These are phyloP conservation scores for Scheffersomyces stipitis DNA, from an alignment of 805 yeast genomes.

Conservation along the genomic window DNA sequence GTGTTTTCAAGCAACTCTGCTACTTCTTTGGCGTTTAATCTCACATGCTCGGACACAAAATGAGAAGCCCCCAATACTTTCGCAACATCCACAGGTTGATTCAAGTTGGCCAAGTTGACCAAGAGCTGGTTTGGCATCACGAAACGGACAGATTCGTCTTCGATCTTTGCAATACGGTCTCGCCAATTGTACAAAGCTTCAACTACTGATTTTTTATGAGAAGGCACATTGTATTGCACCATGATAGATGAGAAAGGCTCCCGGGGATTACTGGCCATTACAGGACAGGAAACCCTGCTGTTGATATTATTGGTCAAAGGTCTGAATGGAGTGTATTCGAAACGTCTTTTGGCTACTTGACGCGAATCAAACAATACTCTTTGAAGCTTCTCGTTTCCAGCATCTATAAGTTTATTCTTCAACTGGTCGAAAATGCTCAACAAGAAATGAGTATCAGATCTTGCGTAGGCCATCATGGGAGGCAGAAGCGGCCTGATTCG, in stretches of 20 bases:
- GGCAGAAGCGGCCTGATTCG: constrained; percentile 78
- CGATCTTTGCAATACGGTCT: constrained; percentile 67
- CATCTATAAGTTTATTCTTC: constrained; percentile 55
- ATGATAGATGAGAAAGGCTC: constrained; percentile 71
- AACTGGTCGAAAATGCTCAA: constrained; percentile 76
- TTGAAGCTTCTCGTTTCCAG: constrained; percentile 46
- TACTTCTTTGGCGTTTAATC: constrained; percentile 56
- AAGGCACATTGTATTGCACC: constrained; percentile 62
- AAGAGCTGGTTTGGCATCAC: constrained; percentile 81
- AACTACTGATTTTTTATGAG: constrained; percentile 52
- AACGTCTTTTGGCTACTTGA: constrained; percentile 74
- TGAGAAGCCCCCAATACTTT: constrained; percentile 52
- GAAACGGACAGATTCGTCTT: constrained; percentile 83
- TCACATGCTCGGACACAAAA: constrained; percentile 52
- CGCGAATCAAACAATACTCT: constrained; percentile 73
- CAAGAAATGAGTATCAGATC: constrained; percentile 93
- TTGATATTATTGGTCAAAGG: constrained; percentile 26
- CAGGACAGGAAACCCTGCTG: constrained; percentile 46
- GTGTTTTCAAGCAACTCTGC: constrained; percentile 55
- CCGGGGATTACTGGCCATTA: constrained; percentile 43
- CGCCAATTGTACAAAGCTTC: constrained; percentile 77
- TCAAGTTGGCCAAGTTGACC: constrained; percentile 54
- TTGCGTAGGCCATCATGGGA: constrained; percentile 81
- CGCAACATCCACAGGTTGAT: constrained; percentile 55
- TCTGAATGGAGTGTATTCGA: constrained; percentile 74